Evolutionary conservation across 2,329 filamentous ascomycete species (phyloP).

Genomic region (Pseudogymnoascus sp.): DNA sequence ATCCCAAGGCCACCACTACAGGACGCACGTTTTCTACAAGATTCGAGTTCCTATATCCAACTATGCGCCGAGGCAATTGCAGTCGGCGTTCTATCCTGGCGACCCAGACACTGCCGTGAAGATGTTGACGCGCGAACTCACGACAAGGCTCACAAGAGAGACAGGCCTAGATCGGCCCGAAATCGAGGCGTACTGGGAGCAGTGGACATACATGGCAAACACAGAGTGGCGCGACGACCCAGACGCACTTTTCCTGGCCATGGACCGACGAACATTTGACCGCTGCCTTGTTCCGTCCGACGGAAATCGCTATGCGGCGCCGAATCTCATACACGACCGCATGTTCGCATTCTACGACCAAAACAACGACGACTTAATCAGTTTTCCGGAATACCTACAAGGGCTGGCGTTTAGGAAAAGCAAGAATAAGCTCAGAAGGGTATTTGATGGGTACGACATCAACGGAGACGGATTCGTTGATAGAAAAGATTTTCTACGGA

Average conservation of each 20-base stretch:
- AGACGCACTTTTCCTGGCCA: constrained; percentile 69
- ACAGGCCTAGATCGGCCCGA: constrained; percentile 80
- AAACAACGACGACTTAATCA: constrained; percentile 81
- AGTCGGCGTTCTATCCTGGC: constrained; percentile 82
- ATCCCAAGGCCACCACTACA: constrained; percentile 65
- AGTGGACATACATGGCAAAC: constrained; percentile 91
- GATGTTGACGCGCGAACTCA: constrained; percentile 60
- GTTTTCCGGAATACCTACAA: constrained; percentile 84
- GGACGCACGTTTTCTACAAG: constrained; percentile 96
- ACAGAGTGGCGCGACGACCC: constrained; percentile 79
- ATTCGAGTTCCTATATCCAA: constrained; percentile 84
- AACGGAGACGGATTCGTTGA: constrained; percentile 82
- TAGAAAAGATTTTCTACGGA: constrained; percentile 78
- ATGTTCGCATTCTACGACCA: constrained; percentile 97
- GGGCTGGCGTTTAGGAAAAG: constrained; percentile 67
- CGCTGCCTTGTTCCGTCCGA: constrained; percentile 82
- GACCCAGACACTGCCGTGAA: constrained; percentile 68
- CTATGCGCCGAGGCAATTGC: constrained; percentile 72
- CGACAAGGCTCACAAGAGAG: constrained; percentile 62
- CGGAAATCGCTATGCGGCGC: constrained; percentile 67
- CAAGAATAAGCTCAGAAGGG: constrained; percentile 63
- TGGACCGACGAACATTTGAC: constrained; percentile 90
- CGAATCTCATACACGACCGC: constrained; percentile 89
- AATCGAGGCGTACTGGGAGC: constrained; percentile 90
- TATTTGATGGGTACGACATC: constrained; percentile 87